Evolutionary conservation across 129 eudicot species (phyloP).

Genomic region (Dittrichia graveolens): DNA sequence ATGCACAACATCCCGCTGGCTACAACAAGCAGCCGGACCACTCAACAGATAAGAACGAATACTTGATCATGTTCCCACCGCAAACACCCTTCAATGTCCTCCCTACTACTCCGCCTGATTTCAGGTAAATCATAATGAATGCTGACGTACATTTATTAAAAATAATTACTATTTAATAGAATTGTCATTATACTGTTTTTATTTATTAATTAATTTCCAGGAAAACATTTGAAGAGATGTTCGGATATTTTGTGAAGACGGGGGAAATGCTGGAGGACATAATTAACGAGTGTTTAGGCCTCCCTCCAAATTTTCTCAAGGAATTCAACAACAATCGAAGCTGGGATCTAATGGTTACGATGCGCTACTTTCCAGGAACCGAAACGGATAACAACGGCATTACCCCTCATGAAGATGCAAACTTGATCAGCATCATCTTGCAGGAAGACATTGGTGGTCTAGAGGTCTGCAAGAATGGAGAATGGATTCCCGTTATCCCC

Average conservation of each 20-base stretch:
- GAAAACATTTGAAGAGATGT: constrained; percentile 47
- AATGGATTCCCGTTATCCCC: constrained; percentile 57
- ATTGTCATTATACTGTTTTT: no score
- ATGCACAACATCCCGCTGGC: constrained; percentile 48
- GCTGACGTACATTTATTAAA: no score
- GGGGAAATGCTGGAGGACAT: constrained; percentile 46
- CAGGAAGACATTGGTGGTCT: constrained; percentile 72
- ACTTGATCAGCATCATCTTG: constrained; percentile 46
- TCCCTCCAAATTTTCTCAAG: constrained; percentile 46
- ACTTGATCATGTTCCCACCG: constrained; percentile 44
- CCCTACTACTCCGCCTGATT: constrained; percentile 46
- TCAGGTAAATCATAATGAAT: constrained; percentile 20
- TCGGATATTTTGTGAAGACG: constrained; percentile 39
- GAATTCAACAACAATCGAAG: constrained; percentile 49
- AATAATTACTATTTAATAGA: no score
- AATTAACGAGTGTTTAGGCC: constrained; percentile 53
- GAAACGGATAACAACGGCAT: constrained; percentile 46
- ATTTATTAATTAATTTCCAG: constrained; percentile 6
- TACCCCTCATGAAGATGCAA: constrained; percentile 54
- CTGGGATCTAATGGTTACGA: constrained; percentile 54
- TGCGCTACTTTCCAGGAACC: constrained; percentile 48
- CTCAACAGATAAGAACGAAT: constrained; percentile 47
- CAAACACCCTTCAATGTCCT: constrained; percentile 38
- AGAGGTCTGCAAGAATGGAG: constrained; percentile 47
- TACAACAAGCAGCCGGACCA: constrained; percentile 52